Evolutionary conservation across 805 yeast species (phyloP), one percentile per base, ranked within the genome.

Genomic region (Barnettozyma siamensis): DNA sequence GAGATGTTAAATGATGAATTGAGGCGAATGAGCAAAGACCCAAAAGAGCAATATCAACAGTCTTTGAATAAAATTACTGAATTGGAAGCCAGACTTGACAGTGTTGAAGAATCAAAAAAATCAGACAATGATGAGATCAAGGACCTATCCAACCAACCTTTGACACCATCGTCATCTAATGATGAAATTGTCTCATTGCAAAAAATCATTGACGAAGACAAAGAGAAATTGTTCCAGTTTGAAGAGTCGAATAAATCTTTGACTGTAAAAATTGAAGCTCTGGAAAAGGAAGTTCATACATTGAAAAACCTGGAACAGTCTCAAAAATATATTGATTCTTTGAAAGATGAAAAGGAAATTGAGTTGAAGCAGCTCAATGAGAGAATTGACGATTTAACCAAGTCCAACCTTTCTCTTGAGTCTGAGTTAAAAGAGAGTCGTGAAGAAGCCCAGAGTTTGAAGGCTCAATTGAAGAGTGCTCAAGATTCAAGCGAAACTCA

Each of bases 1-100:
- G 67, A 66, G 2, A 58, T 89, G 64, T 66, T 83, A 43, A 77
- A 73, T 49, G 72, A 69, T 2, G 97, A 91, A 56, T 63, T 89
- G 53, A 70, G 80, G 40, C 69, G 51, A 9, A n/a, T 53, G 11
- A 38, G 45, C 2, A 54, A 50, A 32, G 51, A 49, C 19, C 28
- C 46, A 2, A 29, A 43, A 5, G 23, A 27, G 3, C 39, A 43
- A 26, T 24, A 43, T 13, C 29, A 26, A 15, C 43, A 24, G 7
- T 33, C 37, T 3, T 18, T 27, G 10, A 29, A 13, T 2, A 30
- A 33, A 10, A 24, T 34, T 8, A 24, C 40, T 10, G 49, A 47
- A n/a, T 28, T 50, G 29, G 38, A 47, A 28, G 12, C 28, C 5
- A 42, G 41, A 20, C 30, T 44, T 5, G 27, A 34, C 2, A 49